phyloP scores from a whole-genome alignment of 768 basidiomycete genomes.

The Mycena alexandri region DNA sequence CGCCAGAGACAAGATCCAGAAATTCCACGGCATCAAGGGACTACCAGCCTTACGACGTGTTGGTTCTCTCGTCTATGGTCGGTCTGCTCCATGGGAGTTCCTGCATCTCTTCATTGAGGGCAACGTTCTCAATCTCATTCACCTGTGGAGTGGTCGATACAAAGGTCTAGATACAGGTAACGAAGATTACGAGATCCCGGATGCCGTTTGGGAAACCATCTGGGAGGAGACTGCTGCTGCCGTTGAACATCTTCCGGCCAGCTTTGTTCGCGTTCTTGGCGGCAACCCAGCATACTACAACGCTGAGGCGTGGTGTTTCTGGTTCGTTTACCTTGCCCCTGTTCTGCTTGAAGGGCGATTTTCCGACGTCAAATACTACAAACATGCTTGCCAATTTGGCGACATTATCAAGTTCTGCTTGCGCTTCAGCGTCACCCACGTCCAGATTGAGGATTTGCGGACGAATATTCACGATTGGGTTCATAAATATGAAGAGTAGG shows the following conservation, averaged over 20 bases:
- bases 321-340: constrained; percentile 52
- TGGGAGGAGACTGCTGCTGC: constrained; percentile 47
- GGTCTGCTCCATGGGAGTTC: constrained; percentile 54
- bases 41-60: constrained; percentile 43
- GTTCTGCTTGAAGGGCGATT: constrained; percentile 50
- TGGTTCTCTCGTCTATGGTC: constrained; percentile 45
- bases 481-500: constrained; percentile 49
- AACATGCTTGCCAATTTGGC: constrained; percentile 51
- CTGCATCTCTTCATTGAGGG: constrained; percentile 63
- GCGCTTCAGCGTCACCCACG: constrained; percentile 44
- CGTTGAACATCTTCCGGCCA: constrained; percentile 45
- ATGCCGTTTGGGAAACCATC: constrained; percentile 50
- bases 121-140: constrained; percentile 35
- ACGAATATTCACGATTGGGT: constrained; percentile 51
- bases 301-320: constrained; percentile 54
- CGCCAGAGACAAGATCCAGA: constrained; percentile 43
- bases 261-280: constrained; percentile 46
- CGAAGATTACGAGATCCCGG: constrained; percentile 43
- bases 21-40: constrained; percentile 47
- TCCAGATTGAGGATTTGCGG: constrained; percentile 44
- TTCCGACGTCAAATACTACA: constrained; percentile 47
- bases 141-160: constrained; percentile 54
- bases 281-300: constrained; percentile 45
- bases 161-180: constrained; percentile 51
- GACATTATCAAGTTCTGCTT: constrained; percentile 51